Evolutionary conservation across 306 rosid genomes (phyloP), one percentile per base, ranked within the genome.

Genomic region (Macrotyloma uniflorum): DNA sequence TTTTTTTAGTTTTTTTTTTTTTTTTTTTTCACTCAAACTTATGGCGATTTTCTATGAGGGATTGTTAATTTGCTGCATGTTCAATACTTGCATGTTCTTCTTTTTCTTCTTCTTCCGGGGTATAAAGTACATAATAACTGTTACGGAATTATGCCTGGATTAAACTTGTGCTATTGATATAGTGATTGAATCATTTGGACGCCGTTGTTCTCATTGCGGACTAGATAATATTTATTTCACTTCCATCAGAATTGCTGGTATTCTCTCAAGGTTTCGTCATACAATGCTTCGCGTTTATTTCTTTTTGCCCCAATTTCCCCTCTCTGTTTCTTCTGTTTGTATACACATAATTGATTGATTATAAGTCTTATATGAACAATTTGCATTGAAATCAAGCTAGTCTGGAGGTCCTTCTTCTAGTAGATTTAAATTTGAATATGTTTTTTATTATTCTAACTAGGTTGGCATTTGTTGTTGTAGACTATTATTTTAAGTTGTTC

Each of bases 41-140:
- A 24, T 4, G 28, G 20, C 5, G 61, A 63, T 47, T 40, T 63
- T 66, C 28, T 26, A 28, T 43, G 35, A 19, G 69, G 70, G 59
- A 65, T 33, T 63, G 8, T 12, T 55, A 0, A 54, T 54, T 4
- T 54, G 16, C 55, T 72, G 54, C 80, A 36, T 80, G 62, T 76
- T 62, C 32, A 13, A 22, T 36, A 4, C 71, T 59, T 79, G 45
- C 80, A 49, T 26, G 0, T 51, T 43, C 1, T 9, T 24, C 14
- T 20, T 55, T 22, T 6, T 51, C 15, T 42, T 42, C 47, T 42
- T 18, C 12, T 6, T 49, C 19, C 26, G 8, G 26, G 42, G 30
- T 51, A 64, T 40, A 63, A 72, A 45, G 8, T 49, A 3, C 74
- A 74, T 75, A 64, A 74, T 79, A 57, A 81, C 35, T 63, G 76